Base-by-base conservation (phyloP, 495 filamentous ascomycete genomes). In the Aspergillus ellipticus region DNA sequence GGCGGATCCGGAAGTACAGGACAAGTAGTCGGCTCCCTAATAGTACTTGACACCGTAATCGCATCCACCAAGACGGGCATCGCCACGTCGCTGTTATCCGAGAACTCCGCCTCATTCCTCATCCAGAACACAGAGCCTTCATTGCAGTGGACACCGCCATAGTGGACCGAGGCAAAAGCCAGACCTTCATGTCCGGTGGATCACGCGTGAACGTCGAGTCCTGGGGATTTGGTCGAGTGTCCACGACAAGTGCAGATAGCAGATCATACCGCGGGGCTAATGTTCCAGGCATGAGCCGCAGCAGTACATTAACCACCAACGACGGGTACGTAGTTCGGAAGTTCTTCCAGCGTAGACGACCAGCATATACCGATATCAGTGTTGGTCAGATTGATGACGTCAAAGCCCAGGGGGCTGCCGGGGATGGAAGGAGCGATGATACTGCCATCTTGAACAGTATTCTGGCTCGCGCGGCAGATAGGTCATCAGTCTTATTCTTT, bases 11-110 rank as follows among this genome's bases (percentile, higher is more conserved):
- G 29, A 6, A 60, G 65, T 24, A 63, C 47, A 1, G 58, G 62
- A 1, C 84, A 86, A 58, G 72, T 71, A 6, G 83, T 87, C 19
- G 85, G 86, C 11, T 86, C 86, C 0, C 73, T 90, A n/a, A 68
- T 90, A 21, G 69, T 94, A 5, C 66, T 84, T 21, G 89, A 94
- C 67, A 83, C 80, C 58, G 75, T 70, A 6, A 83, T 92, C 59
- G 79, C 73, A 31, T 82, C 86, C 61, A 85, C 82, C 7, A 74
- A 71, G 13, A 75, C 82, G 31, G 87, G 83, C 50, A 76, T 90
- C 59, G 69, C 76, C 45, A 90, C 85, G 24, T 61, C 64, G 1
- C 20, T 64, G 1, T 55, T 53, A 21, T 20, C 57, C 0, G 62
- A 67, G 24, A 67, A 67, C 49, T 64, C 64, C 0, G 65, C 60